Conservation (phyloP, 805 yeast genomes). For the Scheffersomyces amazonensis region DNA sequence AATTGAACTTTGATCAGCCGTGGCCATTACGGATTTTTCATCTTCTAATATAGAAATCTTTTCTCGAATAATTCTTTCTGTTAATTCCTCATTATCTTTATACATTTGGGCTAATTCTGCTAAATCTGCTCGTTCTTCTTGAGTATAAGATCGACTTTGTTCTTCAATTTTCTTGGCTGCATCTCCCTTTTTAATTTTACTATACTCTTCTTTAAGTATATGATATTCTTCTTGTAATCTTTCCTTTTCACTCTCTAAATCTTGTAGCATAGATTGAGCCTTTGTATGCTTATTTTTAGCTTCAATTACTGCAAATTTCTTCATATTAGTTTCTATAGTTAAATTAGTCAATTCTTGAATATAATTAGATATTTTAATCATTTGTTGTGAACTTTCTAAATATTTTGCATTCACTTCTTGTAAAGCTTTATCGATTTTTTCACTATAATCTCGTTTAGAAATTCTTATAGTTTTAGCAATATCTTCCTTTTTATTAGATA, state of each 20-base stretch:
- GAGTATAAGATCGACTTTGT: slow-evolving; percentile 35
- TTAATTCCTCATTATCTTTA: slow-evolving; percentile 34
- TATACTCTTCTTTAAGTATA: slow-evolving; percentile 29
- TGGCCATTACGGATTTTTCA: slow-evolving; percentile 36
- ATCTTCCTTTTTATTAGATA: slow-evolving; percentile 26
- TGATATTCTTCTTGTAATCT: slow-evolving; percentile 29
- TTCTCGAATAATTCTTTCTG: slow-evolving; percentile 33
- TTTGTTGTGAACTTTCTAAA: slow-evolving; percentile 5
- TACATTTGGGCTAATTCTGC: slow-evolving; percentile 36
- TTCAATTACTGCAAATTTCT: slow-evolving; percentile 4
- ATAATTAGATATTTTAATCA: background rate
- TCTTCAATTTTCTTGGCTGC: slow-evolving; percentile 34
- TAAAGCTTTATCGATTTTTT: slow-evolving; percentile 33
- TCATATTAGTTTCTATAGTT: slow-evolving; percentile 1
- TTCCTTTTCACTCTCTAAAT: slow-evolving; percentile 23
- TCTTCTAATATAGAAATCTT: slow-evolving; percentile 46
- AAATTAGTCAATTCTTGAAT: slow-evolving; percentile 6
- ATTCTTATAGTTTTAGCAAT: slow-evolving; percentile 27
- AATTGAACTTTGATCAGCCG: slow-evolving; percentile 36
- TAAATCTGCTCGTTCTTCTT: slow-evolving; percentile 36
- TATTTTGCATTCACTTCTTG: slow-evolving; percentile 18
- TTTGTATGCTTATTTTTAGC: slow-evolving; percentile 15
- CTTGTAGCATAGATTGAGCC: slow-evolving; percentile 21
- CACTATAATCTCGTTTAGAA: slow-evolving; percentile 39
- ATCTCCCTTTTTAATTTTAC: slow-evolving; percentile 37